Evolutionary conservation across 305 asterid genomes (phyloP).

Genomic region (Ajuga reptans): DNA sequence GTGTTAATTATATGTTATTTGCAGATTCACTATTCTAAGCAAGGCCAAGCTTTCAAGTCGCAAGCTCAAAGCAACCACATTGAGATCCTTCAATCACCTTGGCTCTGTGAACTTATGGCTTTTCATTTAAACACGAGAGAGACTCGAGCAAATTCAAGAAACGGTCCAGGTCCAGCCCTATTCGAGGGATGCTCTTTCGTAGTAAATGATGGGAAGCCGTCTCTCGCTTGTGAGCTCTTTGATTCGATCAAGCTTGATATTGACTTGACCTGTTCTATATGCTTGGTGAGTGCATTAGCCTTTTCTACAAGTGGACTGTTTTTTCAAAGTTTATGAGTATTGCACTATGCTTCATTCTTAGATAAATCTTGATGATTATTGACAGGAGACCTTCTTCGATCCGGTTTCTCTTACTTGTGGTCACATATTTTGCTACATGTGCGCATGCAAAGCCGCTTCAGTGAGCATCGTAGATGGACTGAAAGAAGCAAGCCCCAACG

Average conservation of each 20-base stretch:
- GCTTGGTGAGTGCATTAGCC: slow-evolving; percentile 56
- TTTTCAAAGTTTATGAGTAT: too few species aligned
- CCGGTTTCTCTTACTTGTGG: slow-evolving; percentile 83
- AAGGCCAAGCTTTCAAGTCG: slow-evolving; percentile 89
- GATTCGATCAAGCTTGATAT: slow-evolving; percentile 74
- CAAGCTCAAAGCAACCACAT: slow-evolving; percentile 67
- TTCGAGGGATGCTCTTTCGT: slow-evolving; percentile 57
- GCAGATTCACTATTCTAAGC: slow-evolving; percentile 83
- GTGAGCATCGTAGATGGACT: slow-evolving; percentile 79
- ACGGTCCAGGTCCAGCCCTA: slow-evolving; percentile 32
- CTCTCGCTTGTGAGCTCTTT: slow-evolving; percentile 60
- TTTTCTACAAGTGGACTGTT: background rate
- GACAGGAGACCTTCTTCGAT: slow-evolving; percentile 93
- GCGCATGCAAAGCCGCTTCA: slow-evolving; percentile 87
- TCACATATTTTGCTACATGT: slow-evolving; percentile 80
- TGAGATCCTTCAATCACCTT: slow-evolving; percentile 93
- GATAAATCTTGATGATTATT: too few species aligned
- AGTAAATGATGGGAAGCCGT: slow-evolving; percentile 55
- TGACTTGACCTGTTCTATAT: slow-evolving; percentile 85
- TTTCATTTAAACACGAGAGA: slow-evolving; percentile 61
- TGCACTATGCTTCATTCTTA: background rate
- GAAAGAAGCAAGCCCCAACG: slow-evolving; percentile 39
- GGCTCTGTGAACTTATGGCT: slow-evolving; percentile 92
- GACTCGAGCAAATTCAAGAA: slow-evolving; percentile 27
- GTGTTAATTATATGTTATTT: background rate